phyloP scores from a whole-genome alignment of 2,329 filamentous ascomycete species.

The Apiospora sp. region DNA sequence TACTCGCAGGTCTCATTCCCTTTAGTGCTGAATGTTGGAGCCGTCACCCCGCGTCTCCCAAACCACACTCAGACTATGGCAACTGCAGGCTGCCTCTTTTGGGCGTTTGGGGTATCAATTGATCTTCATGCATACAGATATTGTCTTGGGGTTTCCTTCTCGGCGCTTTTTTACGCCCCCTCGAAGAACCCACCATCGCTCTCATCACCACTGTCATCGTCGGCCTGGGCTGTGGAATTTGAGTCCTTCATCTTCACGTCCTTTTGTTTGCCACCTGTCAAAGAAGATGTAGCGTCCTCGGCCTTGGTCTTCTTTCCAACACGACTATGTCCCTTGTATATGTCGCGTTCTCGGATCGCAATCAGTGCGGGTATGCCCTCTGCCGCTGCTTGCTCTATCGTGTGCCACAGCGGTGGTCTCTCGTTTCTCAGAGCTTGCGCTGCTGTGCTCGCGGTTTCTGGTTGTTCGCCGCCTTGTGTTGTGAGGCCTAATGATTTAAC shows the following conservation, averaged over 20 bases:
- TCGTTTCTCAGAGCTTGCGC: slow-evolving; percentile 53
- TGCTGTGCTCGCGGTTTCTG: slow-evolving; percentile 50
- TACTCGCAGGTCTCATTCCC: background rate
- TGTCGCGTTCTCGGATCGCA: slow-evolving; percentile 39
- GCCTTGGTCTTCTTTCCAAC: slow-evolving; percentile 25
- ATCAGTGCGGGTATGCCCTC: slow-evolving; percentile 37
- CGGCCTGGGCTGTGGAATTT: slow-evolving; percentile 40
- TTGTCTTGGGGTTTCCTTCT: background rate
- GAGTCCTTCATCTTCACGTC: slow-evolving; percentile 45
- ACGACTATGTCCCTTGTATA: slow-evolving; percentile 27
- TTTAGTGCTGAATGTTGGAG: background rate
- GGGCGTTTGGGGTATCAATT: slow-evolving; percentile 26
- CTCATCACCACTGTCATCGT: slow-evolving; percentile 51
- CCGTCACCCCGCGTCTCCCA: background rate
- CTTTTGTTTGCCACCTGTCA: slow-evolving; percentile 22
- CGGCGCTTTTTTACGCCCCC: slow-evolving; percentile 33
- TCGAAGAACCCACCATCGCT: slow-evolving; percentile 69
- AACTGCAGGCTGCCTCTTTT: slow-evolving; percentile 3
- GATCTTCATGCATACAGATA: background rate
- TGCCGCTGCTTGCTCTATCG: slow-evolving; percentile 69
- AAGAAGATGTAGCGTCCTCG: background rate
- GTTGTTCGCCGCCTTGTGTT: slow-evolving; percentile 45
- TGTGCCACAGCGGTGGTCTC: slow-evolving; percentile 70
- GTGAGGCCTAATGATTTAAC: slow-evolving; percentile 33
- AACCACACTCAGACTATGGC: background rate